Base-by-base conservation (phyloP, 768 basidiomycete species). In the Leccinum pellstonianum region DNA sequence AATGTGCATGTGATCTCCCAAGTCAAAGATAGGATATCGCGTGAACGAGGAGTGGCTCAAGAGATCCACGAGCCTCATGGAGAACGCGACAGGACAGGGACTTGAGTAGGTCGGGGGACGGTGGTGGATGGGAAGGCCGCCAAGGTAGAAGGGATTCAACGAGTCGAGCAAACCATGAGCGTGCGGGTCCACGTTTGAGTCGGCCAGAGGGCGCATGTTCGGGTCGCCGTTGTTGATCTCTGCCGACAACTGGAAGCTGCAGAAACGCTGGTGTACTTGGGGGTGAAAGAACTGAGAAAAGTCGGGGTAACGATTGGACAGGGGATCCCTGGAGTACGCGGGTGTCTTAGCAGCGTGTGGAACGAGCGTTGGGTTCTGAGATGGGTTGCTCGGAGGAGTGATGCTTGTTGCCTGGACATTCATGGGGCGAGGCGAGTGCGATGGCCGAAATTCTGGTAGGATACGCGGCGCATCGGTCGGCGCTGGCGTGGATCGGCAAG, bases 201-300 rank as follows among this genome's bases (percentile, higher is more conserved):
- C 27, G 46, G 41, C 23, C 21, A 47, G 12, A 35, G 33, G 49
- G 3, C 50, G 62, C 33, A 37, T n/a, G 7, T 35, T 29, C 12
- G 23, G 38, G n/a, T 31, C 10, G 14, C 51, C 57, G 17, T 50
- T 11, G 43, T 41, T 17, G 49, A 47, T 38, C 17, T 61, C 50
- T 9, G 38, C 43, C 6, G 43, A 31, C 54, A 47, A 19, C 35
- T 52, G 49, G 29, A 59, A 55, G 23, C 17, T 25, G 23, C 29
- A 51, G 52, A 55, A 56, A 58, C 37, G 65, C n/a, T 63, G 56
- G 43, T 61, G 41, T 19, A 52, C 66, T 17, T 17, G 41, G 1
- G 72, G 64, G 17, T 38, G 64, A 58, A 73, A 73, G 55, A 73
- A 73, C 19, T 68, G 68, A 51, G 72, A 73, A 46, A 73, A 73